These are phyloP conservation scores for Orbilia blumenaviensis DNA, from an alignment of 2,329 filamentous ascomycete genomes.

Conservation along the genomic window DNA sequence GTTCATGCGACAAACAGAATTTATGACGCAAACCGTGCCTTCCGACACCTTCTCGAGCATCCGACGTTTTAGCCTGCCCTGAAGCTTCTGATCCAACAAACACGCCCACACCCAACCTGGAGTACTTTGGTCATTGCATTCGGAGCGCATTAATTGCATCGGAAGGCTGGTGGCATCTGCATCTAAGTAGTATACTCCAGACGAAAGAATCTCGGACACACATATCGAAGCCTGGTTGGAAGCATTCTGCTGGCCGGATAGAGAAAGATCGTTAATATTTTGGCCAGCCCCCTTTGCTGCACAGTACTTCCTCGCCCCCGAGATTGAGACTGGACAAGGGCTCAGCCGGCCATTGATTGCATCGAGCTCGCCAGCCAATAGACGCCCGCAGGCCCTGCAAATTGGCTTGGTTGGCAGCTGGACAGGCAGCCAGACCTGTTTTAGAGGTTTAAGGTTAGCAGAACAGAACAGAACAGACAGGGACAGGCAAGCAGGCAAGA, in stretches of 20 bases:
- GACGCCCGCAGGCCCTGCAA: slow-evolving; percentile 1
- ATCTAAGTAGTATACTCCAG: not conserved
- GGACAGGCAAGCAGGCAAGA: not conserved
- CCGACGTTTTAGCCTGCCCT: slow-evolving; percentile 39
- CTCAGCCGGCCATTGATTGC: slow-evolving; percentile 7
- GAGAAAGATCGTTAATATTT: too few relatives aligned
- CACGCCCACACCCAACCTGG: not conserved
- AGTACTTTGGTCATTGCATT: too few relatives aligned
- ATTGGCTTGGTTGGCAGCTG: not conserved
- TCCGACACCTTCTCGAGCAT: slow-evolving; percentile 43
- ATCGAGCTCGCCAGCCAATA: slow-evolving; percentile 14
- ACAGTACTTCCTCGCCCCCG: not conserved
- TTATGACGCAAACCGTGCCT: slow-evolving; percentile 18
- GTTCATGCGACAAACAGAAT: slow-evolving; percentile 11
- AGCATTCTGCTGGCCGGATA: slow-evolving; percentile 6
- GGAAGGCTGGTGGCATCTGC: not conserved
- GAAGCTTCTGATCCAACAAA: not conserved
- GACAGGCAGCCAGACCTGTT: too few relatives aligned
- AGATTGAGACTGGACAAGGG: too few relatives aligned
- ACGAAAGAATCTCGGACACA: not conserved
- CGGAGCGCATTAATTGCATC: too few relatives aligned
- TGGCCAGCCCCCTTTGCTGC: slow-evolving; percentile 10
- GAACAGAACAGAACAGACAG: not conserved
- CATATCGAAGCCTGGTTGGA: slow-evolving; percentile 9
- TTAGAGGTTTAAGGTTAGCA: too few relatives aligned